Evolutionary conservation across 176 grass and related monocot genomes (phyloP).

Genomic region (maize (Zea mays)): Zm-B73-REFERENCE-NAM-5.0 NC_050100.1:165318001-165318500

Average conservation of each 20-base stretch:
- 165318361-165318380: conserved; percentile 76
- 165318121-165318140: too few species aligned
- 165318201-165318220: too few species aligned
- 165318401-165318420: conserved; percentile 86
- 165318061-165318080: too few species aligned
- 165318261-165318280: neutral
- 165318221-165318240: neutral
- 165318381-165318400: conserved; percentile 65
- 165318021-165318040: too few species aligned
- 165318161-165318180: too few species aligned
- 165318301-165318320: conserved; percentile 74
- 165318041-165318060: too few species aligned
- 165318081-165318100: too few species aligned
- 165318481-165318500: conserved; percentile 98
- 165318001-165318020: too few species aligned
- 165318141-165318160: too few species aligned
- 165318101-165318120: too few species aligned
- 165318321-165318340: conserved; percentile 96
- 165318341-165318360: conserved; percentile 81
- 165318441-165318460: conserved; percentile 90
- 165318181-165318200: too few species aligned
- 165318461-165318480: conserved; percentile 99
- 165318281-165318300: conserved; percentile 15
- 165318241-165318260: conserved; percentile 40
- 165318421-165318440: conserved; percentile 66